A percentile compares a stretch with the other conserved stretches of the same genome.
phyloP scores from a whole-genome alignment of 2,329 filamentous ascomycete species.

The Emericellopsis atlantica region DNA sequence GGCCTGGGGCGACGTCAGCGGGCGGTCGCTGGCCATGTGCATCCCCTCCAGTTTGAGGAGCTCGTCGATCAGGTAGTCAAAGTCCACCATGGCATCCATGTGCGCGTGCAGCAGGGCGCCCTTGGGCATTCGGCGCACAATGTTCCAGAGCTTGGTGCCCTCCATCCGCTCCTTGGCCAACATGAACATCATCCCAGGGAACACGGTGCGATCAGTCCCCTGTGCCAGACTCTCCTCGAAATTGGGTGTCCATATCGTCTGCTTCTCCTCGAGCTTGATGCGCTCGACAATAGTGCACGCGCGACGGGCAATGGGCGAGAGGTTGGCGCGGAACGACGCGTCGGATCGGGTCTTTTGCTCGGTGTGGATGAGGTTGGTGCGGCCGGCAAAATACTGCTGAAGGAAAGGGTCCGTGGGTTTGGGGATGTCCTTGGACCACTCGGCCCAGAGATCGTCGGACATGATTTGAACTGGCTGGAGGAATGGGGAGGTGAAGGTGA shows the following conservation, averaged over 20 bases:
- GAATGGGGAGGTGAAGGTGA: no score
- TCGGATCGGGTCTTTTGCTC: constrained; percentile 77
- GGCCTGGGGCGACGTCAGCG: constrained; percentile 40
- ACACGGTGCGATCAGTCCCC: constrained; percentile 49
- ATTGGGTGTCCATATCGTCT: constrained; percentile 62
- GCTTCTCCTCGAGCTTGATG: constrained; percentile 67
- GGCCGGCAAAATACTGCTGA: constrained; percentile 66
- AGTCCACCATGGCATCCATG: constrained; percentile 81
- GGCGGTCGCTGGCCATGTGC: constrained; percentile 49
- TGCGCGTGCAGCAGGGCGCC: constrained; percentile 79
- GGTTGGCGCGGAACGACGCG: constrained; percentile 52
- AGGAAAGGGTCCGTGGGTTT: constrained; percentile 59
- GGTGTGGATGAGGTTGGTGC: constrained; percentile 62
- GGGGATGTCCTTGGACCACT: constrained; percentile 43
- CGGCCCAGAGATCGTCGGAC: constrained; percentile 46
- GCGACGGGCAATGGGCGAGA: constrained; percentile 66
- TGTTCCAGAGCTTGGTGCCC: constrained; percentile 70
- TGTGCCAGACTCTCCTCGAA: constrained; percentile 59
- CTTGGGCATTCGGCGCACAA: constrained; percentile 79
- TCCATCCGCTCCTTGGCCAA: constrained; percentile 81
- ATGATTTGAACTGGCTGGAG: constrained; percentile 6
- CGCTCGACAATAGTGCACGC: constrained; percentile 70
- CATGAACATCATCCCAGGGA: constrained; percentile 89
- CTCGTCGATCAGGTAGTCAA: constrained; percentile 64
- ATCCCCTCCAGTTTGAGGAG: constrained; percentile 63